These are phyloP conservation scores for Casaregolazyma suthepensis DNA, from an alignment of 1,139 yeast species.

Conservation along the genomic window DNA sequence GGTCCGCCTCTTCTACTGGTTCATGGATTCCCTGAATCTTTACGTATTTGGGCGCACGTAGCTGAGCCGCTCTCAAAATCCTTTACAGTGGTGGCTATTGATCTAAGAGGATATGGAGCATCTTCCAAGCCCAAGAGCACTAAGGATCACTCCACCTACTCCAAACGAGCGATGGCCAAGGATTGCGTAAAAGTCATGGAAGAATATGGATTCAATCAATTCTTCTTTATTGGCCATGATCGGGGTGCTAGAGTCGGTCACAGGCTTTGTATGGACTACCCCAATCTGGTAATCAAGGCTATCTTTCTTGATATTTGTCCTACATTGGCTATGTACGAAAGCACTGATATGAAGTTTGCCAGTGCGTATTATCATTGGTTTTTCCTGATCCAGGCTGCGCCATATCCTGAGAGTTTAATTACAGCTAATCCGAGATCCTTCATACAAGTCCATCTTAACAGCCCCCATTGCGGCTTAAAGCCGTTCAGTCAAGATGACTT, in stretches of 20 bases:
- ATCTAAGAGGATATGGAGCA: slow-evolving; percentile 17
- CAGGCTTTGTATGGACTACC: slow-evolving; percentile 15
- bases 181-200: slow-evolving; percentile 18
- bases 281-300: slow-evolving; percentile 13
- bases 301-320: slow-evolving; percentile 18
- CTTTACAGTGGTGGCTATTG: slow-evolving; percentile 16
- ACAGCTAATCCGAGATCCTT: slow-evolving; percentile 11
- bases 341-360: slow-evolving; percentile 13
- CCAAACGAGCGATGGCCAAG: slow-evolving; percentile 16
- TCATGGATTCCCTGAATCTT: slow-evolving; percentile 18
- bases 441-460: background rate
- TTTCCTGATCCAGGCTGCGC: slow-evolving; percentile 17
- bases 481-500: slow-evolving; percentile 4
- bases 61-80: slow-evolving; percentile 10
- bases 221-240: slow-evolving; percentile 16
- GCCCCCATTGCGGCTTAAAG: background rate
- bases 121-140: slow-evolving; percentile 14
- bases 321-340: slow-evolving; percentile 16
- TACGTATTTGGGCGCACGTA: slow-evolving; percentile 14
- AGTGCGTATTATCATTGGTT: slow-evolving; percentile 18
- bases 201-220: slow-evolving; percentile 9
- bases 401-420: slow-evolving; percentile 15
- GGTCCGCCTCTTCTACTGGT: slow-evolving; percentile 14
- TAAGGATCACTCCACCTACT: slow-evolving; percentile 12
- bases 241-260: slow-evolving; percentile 19